phyloP scores from a whole-genome alignment of 2,329 filamentous ascomycete species.

The Escovopsis sp. region DNA sequence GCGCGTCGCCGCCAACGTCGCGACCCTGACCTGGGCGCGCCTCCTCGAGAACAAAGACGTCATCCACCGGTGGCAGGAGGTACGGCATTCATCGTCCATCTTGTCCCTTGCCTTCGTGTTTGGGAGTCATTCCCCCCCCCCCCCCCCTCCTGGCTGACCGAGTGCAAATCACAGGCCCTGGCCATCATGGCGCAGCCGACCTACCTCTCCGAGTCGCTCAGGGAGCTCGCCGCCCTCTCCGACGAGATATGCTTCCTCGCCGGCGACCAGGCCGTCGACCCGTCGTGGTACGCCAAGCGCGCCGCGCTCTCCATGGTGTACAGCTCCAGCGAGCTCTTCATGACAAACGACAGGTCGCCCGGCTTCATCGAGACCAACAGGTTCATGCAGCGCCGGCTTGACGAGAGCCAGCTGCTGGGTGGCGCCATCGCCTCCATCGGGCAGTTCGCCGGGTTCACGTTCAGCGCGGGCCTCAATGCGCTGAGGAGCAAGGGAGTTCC shows the following conservation, averaged over 20 bases:
- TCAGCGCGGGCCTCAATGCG: constrained; percentile 62
- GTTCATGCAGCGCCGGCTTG: constrained; percentile 64
- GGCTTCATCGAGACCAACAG: constrained; percentile 63
- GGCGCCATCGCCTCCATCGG: constrained; percentile 47
- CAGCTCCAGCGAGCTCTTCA: constrained; percentile 74
- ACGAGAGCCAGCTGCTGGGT: constrained; percentile 51
- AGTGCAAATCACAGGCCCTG: constrained; percentile 45
- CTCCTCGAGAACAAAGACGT: constrained; percentile 60
- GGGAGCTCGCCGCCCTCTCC: constrained; percentile 66
- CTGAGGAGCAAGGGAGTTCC: constrained; percentile 76
- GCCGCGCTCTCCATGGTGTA: constrained; percentile 42
- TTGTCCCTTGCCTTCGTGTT: constrained; percentile 5
- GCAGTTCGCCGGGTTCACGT: constrained; percentile 74
- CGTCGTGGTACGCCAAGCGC: constrained; percentile 67
- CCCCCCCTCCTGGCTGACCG: constrained; percentile 1
- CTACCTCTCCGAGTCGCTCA: constrained; percentile 60
- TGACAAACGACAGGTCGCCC: constrained; percentile 72
- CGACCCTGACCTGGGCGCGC: constrained; percentile 59
- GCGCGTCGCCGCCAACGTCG: constrained; percentile 49
- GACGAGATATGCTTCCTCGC: constrained; percentile 88
- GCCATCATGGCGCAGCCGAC: constrained; percentile 78
- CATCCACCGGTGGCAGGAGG: constrained; percentile 74
- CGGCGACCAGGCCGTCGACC: constrained; percentile 68
- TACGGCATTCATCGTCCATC: constrained; percentile 23
- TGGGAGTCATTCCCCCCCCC: background rate